Base-by-base conservation (phyloP, 2,329 filamentous ascomycete genomes). In the Ceratocystis eucalypticola region DNA sequence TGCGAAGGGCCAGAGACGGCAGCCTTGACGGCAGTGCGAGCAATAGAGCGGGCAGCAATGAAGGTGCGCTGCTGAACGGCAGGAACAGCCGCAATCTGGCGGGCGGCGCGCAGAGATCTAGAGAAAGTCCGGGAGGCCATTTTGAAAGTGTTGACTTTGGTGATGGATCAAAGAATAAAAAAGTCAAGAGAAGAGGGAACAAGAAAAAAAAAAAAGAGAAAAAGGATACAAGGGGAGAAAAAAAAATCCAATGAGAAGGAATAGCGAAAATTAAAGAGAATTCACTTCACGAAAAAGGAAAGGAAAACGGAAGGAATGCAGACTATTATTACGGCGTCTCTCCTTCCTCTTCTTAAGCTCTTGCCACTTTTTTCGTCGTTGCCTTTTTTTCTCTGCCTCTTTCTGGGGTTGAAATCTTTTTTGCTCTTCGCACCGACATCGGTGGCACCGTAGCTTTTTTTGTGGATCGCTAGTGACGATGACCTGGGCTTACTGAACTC, bases 111-210 rank as follows among this genome's bases (percentile, higher is more conserved):
- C 73, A 88, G 78, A 75, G 84, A 82, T 80, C 83, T 86, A 74
- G 83, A 83, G 80, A 91, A 82, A 80, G 80, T 85, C 79, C 88
- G 83, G 74, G 88, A 89, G 76, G 89, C 88, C 89, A 93, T 92
- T 80, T 70, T 73, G 70, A 73, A 70, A 68, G 69, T 68, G 70
- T 71, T 67, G 68, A 68, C 17, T 59, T 65, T 70, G 72, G 70
- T 69, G 71, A 71, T 65, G 65, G 37, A 41, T 15, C 37, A 41
- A 69, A 61, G 45, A 30, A 25, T 50, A 61, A 33, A 44, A 20
- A 66, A 64, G 28, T 45, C 53, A 62, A 53, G 50, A 45, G 61
- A 55, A 64, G 30, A 48, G 53, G 44, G 20, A 28, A 64, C 61
- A 50, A 65, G 30, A 66, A 53, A 68, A 63, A 66, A 20, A 65